A percentile compares a stretch with the other conserved stretches of the same genome.
Conservation (phyloP, 2,329 filamentous ascomycete genomes). For the Alternaria sp. region DNA sequence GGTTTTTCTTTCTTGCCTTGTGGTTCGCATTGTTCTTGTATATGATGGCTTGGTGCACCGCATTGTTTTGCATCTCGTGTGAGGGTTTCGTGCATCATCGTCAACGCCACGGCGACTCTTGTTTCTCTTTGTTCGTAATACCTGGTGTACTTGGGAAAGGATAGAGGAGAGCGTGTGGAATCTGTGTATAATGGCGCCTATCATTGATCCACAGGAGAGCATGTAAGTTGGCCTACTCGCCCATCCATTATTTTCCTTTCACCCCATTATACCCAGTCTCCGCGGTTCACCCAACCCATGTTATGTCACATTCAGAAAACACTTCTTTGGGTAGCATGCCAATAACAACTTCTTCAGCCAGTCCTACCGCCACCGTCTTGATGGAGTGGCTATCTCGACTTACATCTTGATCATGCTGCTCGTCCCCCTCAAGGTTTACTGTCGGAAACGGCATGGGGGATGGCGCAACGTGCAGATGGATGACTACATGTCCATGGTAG, state of each 20-base stretch:
- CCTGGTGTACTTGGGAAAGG: neutral
- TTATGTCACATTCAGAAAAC: constrained; percentile 11
- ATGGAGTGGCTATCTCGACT: constrained; percentile 34
- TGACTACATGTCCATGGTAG: constrained; percentile 29
- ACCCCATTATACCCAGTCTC: constrained; percentile 1
- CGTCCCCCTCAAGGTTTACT: constrained; percentile 38
- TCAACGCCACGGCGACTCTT: constrained; percentile 3
- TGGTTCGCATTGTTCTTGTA: neutral
- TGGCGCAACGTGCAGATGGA: constrained; percentile 35
- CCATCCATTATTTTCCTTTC: neutral
- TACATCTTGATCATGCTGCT: constrained; percentile 35
- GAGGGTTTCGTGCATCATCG: constrained; percentile 3
- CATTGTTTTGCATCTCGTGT: neutral
- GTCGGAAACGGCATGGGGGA: constrained; percentile 30
- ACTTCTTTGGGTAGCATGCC: neutral
- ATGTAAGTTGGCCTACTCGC: constrained; percentile 18
- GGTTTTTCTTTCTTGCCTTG: neutral
- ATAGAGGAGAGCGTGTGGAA: constrained; percentile 1
- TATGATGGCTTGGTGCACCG: constrained; percentile 2
- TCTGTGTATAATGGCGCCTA: constrained; percentile 16
- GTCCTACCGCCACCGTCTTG: constrained; percentile 28
- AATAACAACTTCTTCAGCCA: constrained; percentile 10
- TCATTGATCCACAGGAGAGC: constrained; percentile 21
- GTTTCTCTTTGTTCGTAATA: constrained; percentile 8
- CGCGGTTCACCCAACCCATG: constrained; percentile 7